These are phyloP conservation scores for Eucalyptus cloeziana DNA, from an alignment of 345 rosid genomes.

Conservation along the genomic window DNA sequence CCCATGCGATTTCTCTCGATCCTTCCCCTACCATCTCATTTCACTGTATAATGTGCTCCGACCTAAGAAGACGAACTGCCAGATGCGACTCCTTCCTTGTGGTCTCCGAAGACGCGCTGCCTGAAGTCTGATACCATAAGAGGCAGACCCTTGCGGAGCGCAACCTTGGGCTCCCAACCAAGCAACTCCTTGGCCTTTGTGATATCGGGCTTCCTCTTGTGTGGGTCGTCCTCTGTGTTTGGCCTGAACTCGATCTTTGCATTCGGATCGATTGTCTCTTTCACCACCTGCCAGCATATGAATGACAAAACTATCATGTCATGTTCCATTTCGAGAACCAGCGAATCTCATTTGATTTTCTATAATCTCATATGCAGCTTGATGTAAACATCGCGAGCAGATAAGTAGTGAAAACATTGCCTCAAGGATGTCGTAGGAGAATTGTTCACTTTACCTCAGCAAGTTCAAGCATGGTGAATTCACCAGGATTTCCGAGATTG, in stretches of 20 bases:
- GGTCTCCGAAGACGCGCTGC: constrained; percentile 90
- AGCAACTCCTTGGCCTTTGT: constrained; percentile 78
- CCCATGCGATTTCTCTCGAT: not conserved
- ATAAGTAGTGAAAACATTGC: not conserved
- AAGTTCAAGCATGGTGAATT: constrained; percentile 98
- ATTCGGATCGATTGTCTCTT: constrained; percentile 88
- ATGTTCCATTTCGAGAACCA: not conserved
- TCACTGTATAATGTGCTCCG: not conserved
- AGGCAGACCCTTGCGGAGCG: constrained; percentile 86
- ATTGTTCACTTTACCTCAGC: constrained; percentile 45
- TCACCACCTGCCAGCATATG: constrained; percentile 54
- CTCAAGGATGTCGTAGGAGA: not conserved
- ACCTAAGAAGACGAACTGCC: constrained; percentile 10
- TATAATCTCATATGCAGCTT: not conserved
- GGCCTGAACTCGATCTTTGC: constrained; percentile 91
- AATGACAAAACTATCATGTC: not conserved
- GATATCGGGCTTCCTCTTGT: constrained; percentile 99
- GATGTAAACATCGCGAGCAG: not conserved
- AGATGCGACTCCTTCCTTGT: constrained; percentile 38
- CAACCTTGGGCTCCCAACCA: constrained; percentile 91
- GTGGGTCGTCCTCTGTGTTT: constrained; percentile 97
- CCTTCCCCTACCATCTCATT: not conserved
- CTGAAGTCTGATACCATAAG: constrained; percentile 90
- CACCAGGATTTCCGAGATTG: constrained; percentile 96
- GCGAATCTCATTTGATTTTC: not conserved